Evolutionary conservation across 148 eudicot species (phyloP).

Genomic region (Polygonum maritimum): DNA sequence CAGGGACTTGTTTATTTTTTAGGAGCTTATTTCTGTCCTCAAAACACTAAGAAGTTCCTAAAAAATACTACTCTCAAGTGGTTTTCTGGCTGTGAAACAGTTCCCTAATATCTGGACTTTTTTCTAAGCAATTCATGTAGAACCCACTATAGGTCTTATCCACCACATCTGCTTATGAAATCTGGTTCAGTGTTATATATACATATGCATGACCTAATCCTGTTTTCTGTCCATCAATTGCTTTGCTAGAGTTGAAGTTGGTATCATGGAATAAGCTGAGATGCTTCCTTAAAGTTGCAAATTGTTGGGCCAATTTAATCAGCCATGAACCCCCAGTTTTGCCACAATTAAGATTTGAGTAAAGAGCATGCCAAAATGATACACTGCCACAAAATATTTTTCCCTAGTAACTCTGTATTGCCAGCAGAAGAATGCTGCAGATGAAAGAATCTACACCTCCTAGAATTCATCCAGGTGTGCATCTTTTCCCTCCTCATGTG

Average conservation of each 20-base stretch:
- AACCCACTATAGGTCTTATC: background rate
- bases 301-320: constrained; percentile 71
- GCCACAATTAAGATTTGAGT: constrained; percentile 35
- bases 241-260: constrained; percentile 25
- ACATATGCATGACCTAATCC: background rate
- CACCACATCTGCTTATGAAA: background rate
- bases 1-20: background rate
- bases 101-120: background rate
- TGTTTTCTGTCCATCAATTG: background rate
- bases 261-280: constrained; percentile 44
- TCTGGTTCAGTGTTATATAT: background rate
- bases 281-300: constrained; percentile 57
- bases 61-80: too few species aligned
- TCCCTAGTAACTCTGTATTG: background rate
- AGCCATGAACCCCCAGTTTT: constrained; percentile 52
- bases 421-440: constrained; percentile 6
- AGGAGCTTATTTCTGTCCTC: background rate
- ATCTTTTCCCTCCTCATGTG: background rate
- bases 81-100: background rate
- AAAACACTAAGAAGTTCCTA: too few species aligned
- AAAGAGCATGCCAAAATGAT: constrained; percentile 8
- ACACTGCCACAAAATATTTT: background rate
- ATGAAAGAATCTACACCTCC: background rate
- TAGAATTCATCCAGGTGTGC: background rate
- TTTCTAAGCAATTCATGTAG: background rate